A percentile compares a stretch with the other conserved stretches of the same genome.
phyloP scores from a whole-genome alignment of 2,329 filamentous ascomycete species.

The Fusarium heterosporum region DNA sequence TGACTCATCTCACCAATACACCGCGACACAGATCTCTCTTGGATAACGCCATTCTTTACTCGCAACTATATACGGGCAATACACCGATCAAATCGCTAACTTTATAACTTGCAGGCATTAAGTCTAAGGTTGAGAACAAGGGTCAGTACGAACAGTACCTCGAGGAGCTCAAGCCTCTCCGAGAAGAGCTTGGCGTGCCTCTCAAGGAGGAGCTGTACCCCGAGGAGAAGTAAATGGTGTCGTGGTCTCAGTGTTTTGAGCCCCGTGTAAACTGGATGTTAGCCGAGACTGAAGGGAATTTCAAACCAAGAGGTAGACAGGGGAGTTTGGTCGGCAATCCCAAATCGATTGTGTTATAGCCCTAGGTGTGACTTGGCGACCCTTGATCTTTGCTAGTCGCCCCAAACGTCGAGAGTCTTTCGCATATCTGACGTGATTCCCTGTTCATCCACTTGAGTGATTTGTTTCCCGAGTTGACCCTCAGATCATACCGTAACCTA shows the following conservation, averaged over 20 bases:
- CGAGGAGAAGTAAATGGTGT: slow-evolving; percentile 61
- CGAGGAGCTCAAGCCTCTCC: slow-evolving; percentile 88
- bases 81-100: slow-evolving; percentile 31
- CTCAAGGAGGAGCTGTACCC: slow-evolving; percentile 96
- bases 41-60: neutral
- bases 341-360: slow-evolving; percentile 52
- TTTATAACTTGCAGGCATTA: slow-evolving; percentile 76
- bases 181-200: slow-evolving; percentile 91
- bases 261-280: slow-evolving; percentile 54
- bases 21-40: neutral
- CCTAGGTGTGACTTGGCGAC: slow-evolving; percentile 41
- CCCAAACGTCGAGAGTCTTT: slow-evolving; percentile 38
- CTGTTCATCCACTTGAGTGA: slow-evolving; percentile 15
- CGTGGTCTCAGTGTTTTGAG: slow-evolving; percentile 35
- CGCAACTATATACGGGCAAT: slow-evolving; percentile 6
- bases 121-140: slow-evolving; percentile 99
- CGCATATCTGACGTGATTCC: slow-evolving; percentile 28
- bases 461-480: neutral
- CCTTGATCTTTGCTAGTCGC: slow-evolving; percentile 40
- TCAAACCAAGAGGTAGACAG: slow-evolving; percentile 48
- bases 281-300: slow-evolving; percentile 45
- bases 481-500: neutral
- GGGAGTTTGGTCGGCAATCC: slow-evolving; percentile 48
- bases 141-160: slow-evolving; percentile 97
- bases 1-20: slow-evolving; percentile 17